Percentiles rank a stretch among this genome's conserved stretches.
phyloP scores from a whole-genome alignment of 2,329 filamentous ascomycete genomes.

The Bipolaris cookei region DNA sequence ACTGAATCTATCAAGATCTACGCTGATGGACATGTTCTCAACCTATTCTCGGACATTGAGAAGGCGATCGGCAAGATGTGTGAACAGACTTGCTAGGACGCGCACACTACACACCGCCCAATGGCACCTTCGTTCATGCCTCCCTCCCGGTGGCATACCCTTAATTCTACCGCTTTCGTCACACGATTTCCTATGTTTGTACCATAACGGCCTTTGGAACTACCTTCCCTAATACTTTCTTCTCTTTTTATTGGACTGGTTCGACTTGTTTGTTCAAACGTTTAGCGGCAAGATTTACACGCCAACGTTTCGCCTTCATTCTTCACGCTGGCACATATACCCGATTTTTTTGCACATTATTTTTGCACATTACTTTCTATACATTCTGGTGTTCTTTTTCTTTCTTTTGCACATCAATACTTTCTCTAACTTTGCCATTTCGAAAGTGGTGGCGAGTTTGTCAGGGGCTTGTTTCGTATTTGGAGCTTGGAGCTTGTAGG shows the following conservation, averaged over 20 bases:
- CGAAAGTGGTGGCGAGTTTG: constrained; percentile 21
- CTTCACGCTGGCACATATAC: constrained; percentile 13
- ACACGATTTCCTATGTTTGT: constrained; percentile 27
- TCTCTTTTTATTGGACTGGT: constrained; percentile 17
- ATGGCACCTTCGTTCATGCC: constrained; percentile 20
- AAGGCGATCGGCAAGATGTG: constrained; percentile 53
- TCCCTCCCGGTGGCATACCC: constrained; percentile 21
- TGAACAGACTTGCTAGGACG: constrained; percentile 47
- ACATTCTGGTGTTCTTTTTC: constrained; percentile 10
- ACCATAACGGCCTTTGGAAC: constrained; percentile 38
- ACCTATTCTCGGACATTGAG: constrained; percentile 52
- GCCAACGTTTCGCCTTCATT: constrained; percentile 12
- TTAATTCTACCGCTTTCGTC: constrained; percentile 25
- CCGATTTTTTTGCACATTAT: constrained; percentile 1
- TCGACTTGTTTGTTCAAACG: constrained; percentile 18
- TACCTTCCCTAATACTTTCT: constrained; percentile 19
- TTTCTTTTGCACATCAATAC: constrained; percentile 19
- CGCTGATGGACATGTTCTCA: constrained; percentile 51
- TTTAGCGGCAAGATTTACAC: constrained; percentile 11
- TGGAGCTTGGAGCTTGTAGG: constrained; percentile 16
- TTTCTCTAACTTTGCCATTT: constrained; percentile 23
- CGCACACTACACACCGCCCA: constrained; percentile 15
- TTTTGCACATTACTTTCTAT: constrained; percentile 4
- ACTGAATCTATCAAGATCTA: constrained; percentile 54
- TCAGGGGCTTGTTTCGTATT: constrained; percentile 37